Conservation (phyloP, 2,329 filamentous ascomycete genomes). For the Penicillium sp. region DNA sequence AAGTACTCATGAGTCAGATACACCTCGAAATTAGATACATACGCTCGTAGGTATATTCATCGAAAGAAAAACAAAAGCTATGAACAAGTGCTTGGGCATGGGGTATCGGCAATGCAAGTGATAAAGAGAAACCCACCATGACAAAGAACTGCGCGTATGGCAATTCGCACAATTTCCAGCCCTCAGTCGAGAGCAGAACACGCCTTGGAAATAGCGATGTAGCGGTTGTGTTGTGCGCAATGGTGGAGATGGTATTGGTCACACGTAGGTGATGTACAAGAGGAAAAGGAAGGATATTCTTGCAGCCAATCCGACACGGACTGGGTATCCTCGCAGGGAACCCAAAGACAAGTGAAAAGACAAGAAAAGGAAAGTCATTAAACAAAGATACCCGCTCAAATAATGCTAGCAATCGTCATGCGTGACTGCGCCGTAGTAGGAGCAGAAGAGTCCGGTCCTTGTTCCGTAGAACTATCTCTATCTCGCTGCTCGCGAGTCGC, state of each 20-base stretch:
- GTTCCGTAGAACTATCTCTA: constrained; percentile 20
- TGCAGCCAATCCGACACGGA: not conserved
- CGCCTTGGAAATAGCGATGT: not conserved
- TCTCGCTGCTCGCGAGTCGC: constrained; percentile 1
- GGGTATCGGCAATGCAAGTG: constrained; percentile 11
- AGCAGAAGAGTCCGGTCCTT: constrained; percentile 9
- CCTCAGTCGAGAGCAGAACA: not conserved
- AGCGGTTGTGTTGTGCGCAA: not conserved
- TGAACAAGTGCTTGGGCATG: constrained; percentile 5
- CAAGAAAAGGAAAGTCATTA: not conserved
- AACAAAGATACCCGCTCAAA: constrained; percentile 26
- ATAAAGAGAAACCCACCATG: too few species aligned
- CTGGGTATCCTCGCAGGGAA: not conserved
- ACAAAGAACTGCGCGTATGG: too few species aligned
- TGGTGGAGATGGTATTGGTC: not conserved
- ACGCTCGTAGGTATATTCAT: constrained; percentile 5
- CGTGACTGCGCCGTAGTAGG: constrained; percentile 36
- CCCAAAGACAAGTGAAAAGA: not conserved
- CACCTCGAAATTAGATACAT: not conserved
- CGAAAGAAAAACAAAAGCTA: not conserved
- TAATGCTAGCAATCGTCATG: constrained; percentile 49
- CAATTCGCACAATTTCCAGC: not conserved
- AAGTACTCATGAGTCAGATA: not conserved
- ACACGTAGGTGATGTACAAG: not conserved
- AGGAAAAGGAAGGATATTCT: not conserved